Conservation (phyloP, 495 filamentous ascomycete genomes). For the Neurospora sp. region DNA sequence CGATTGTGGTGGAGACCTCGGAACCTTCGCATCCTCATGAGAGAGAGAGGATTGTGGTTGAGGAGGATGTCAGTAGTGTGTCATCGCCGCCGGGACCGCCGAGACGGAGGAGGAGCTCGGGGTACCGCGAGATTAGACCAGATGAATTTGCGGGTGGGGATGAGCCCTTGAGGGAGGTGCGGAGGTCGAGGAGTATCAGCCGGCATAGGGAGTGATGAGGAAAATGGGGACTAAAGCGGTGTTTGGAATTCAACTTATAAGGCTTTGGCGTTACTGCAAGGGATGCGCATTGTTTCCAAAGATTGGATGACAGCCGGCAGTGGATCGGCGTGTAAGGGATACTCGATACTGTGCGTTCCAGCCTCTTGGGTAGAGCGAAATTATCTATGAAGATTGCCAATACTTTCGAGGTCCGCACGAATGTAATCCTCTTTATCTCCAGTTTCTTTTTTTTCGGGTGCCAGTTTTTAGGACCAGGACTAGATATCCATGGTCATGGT, state of each 20-base stretch:
- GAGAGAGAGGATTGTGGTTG: neutral
- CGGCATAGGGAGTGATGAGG: constrained; percentile 3
- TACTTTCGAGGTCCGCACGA: neutral
- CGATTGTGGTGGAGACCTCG: neutral
- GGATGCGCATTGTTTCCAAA: neutral
- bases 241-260: neutral
- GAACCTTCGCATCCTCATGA: neutral
- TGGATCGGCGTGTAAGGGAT: neutral
- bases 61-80: neutral
- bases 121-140: constrained; percentile 24
- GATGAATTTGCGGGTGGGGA: constrained; percentile 24
- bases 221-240: neutral
- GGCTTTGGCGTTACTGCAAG: neutral
- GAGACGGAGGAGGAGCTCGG: constrained; percentile 1
- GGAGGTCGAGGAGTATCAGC: constrained; percentile 20
- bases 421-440: neutral
- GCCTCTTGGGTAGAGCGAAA: neutral
- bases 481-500: too few relatives aligned
- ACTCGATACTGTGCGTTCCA: neutral
- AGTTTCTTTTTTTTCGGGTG: neutral
- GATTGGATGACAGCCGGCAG: neutral
- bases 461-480: neutral
- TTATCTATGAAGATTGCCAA: neutral
- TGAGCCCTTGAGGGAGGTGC: constrained; percentile 17
- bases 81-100: constrained; percentile 2